Evolutionary conservation across 345 rosid species (phyloP).

Genomic region (Lenwebbia sp.): DNA sequence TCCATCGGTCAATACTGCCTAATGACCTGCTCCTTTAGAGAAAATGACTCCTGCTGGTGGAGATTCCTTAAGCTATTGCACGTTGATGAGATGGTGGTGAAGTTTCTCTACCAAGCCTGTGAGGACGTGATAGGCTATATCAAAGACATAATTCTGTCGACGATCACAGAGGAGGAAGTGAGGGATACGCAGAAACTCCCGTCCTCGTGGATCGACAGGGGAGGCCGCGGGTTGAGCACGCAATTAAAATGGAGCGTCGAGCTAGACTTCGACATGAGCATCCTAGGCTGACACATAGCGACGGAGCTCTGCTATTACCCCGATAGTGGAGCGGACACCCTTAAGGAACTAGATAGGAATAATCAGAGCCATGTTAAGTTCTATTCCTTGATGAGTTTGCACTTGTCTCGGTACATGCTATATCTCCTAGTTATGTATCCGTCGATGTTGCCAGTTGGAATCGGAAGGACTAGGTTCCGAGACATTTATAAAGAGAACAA

Average conservation of each 20-base stretch:
- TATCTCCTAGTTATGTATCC: not conserved
- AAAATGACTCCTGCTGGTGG: fast-evolving
- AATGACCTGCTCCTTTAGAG: not conserved
- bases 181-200: fast-evolving
- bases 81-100: not conserved
- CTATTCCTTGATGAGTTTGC: not conserved
- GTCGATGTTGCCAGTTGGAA: not conserved
- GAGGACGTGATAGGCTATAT: fast-evolving
- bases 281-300: not conserved
- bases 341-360: not conserved
- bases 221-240: not conserved
- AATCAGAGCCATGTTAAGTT: not conserved
- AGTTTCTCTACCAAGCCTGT: not conserved
- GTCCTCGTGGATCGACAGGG: not conserved
- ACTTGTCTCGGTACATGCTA: not conserved
- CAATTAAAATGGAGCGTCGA: not conserved
- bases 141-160: fast-evolving
- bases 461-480: not conserved
- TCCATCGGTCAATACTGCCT: not conserved
- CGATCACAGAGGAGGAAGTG: not conserved
- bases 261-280: not conserved
- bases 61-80: fast-evolving
- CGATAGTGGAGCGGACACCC: fast-evolving
- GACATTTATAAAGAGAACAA: not conserved
- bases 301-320: not conserved